phyloP scores from a whole-genome alignment of 1,284 basidiomycete genomes.

The Vanrija humicola region DNA sequence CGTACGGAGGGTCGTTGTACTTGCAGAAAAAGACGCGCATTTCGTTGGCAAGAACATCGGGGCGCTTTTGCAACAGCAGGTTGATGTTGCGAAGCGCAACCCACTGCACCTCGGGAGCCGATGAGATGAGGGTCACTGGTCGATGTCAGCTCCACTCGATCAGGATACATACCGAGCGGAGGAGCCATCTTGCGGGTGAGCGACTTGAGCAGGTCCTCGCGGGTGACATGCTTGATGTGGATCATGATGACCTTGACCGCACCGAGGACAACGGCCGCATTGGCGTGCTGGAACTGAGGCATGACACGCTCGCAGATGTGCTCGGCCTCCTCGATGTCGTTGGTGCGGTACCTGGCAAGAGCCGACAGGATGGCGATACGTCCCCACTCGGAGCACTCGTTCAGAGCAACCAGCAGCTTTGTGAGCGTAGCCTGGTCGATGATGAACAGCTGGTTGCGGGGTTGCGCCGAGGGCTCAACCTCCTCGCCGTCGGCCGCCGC shows the following conservation, averaged over 20 bases:
- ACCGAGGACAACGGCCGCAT: constrained; percentile 88
- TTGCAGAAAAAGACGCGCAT: constrained; percentile 99
- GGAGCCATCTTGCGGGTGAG: constrained; percentile 96
- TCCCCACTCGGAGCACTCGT: constrained; percentile 99
- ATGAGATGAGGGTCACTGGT: constrained; percentile 80
- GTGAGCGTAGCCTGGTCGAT: constrained; percentile 78
- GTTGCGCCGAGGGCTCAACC: constrained; percentile 44
- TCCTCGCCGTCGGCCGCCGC: constrained; percentile 4
- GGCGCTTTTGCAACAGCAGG: constrained; percentile 90
- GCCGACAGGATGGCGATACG: constrained; percentile 87
- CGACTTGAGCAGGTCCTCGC: constrained; percentile 82
- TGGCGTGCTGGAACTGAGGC: constrained; percentile 96
- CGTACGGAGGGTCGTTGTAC: constrained; percentile 98
- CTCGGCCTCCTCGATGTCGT: constrained; percentile 90
- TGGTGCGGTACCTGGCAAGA: constrained; percentile 73
- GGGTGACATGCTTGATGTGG: constrained; percentile 75
- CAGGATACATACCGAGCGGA: constrained; percentile 58
- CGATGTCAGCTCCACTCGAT: not conserved
- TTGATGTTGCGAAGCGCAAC: constrained; percentile 95
- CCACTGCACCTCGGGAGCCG: constrained; percentile 97
- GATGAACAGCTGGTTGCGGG: constrained; percentile 58
- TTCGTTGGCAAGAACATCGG: constrained; percentile 88
- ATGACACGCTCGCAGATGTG: constrained; percentile 98
- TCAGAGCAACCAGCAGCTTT: constrained; percentile 90
- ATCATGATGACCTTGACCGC: constrained; percentile 98